Percentiles rank a stretch among this genome's conserved stretches.
phyloP scores from a whole-genome alignment of 345 rosid genomes.

The Brassica nigra region DNA sequence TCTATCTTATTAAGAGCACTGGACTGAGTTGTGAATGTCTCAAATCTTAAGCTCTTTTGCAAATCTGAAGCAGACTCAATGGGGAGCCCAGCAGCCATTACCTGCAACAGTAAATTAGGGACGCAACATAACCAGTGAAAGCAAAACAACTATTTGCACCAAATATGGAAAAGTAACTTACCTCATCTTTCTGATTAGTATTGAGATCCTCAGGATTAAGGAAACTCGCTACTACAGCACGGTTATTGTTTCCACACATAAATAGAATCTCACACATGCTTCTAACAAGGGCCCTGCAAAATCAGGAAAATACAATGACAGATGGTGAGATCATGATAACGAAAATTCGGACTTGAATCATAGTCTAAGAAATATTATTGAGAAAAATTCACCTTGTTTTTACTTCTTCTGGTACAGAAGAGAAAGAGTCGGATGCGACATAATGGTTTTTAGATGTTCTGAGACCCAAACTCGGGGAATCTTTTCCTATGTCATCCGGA shows the following conservation, averaged over 20 bases:
- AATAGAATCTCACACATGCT: constrained; percentile 97
- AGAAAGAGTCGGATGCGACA: constrained; percentile 57
- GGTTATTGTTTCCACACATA: constrained; percentile 71
- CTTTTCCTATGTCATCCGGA: constrained; percentile 62
- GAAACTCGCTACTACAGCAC: constrained; percentile 69
- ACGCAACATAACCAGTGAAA: background rate
- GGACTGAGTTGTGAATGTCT: constrained; percentile 51
- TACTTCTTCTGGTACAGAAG: constrained; percentile 62
- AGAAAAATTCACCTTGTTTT: constrained; percentile 68
- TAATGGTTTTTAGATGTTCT: constrained; percentile 44
- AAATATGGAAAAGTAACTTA: constrained; percentile 39
- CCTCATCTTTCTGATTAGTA: constrained; percentile 53
- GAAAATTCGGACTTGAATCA: background rate
- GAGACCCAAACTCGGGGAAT: constrained; percentile 41
- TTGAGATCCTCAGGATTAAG: constrained; percentile 42
- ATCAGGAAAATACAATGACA: constrained; percentile 8
- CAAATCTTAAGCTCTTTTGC: constrained; percentile 71
- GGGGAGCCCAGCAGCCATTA: constrained; percentile 56
- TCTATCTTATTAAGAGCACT: constrained; percentile 61
- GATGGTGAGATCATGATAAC: constrained; percentile 13
- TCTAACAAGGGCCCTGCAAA: constrained; percentile 73
- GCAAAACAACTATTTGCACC: constrained; percentile 7
- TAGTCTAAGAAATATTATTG: constrained; percentile 7
- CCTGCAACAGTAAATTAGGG: constrained; percentile 43
- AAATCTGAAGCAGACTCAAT: constrained; percentile 85